Conservation (phyloP, 1,284 basidiomycete genomes). For the Cutaneotrichosporon mucoides region DNA sequence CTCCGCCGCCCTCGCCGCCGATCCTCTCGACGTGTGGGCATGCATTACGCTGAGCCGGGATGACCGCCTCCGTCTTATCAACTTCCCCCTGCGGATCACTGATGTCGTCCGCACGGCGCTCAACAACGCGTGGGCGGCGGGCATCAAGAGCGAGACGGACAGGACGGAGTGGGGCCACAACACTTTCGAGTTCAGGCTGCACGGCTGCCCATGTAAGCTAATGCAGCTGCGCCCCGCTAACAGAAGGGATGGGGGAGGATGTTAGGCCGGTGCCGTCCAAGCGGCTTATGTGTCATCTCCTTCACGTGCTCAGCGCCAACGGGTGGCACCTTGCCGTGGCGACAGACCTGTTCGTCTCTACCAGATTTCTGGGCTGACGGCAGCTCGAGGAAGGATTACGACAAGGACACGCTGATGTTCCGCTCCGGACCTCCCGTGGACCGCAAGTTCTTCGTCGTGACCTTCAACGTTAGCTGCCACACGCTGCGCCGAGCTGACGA, state of each 20-base stretch:
- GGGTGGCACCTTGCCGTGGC: slow-evolving; percentile 38
- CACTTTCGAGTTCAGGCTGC: slow-evolving; percentile 35
- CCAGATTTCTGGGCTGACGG: too few species aligned
- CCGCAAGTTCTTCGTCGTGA: slow-evolving; percentile 34
- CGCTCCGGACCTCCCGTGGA: slow-evolving; percentile 27
- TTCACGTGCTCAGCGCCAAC: slow-evolving; percentile 20
- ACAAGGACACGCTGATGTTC: slow-evolving; percentile 43
- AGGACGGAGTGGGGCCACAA: neutral
- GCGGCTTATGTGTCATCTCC: slow-evolving; percentile 34
- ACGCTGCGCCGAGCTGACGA: neutral
- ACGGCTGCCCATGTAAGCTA: slow-evolving; percentile 34
- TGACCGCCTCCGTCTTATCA: slow-evolving; percentile 8
- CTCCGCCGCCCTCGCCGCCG: too few species aligned
- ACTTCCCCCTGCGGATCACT: slow-evolving; percentile 2
- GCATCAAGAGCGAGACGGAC: slow-evolving; percentile 25
- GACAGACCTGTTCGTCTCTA: slow-evolving; percentile 20
- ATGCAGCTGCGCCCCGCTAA: neutral
- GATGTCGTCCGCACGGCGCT: neutral
- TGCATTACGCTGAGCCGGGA: neutral
- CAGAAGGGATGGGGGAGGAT: slow-evolving; percentile 33
- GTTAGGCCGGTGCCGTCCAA: slow-evolving; percentile 32
- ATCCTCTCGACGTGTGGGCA: neutral
- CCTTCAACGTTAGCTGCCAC: slow-evolving; percentile 31
- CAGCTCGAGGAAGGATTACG: slow-evolving; percentile 28
- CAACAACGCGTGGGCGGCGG: slow-evolving; percentile 24